A percentile compares a stretch with the other conserved stretches of the same genome.
Conservation (phyloP, 371 early-diverging fungal genomes). For the Nematocida sp. region DNA sequence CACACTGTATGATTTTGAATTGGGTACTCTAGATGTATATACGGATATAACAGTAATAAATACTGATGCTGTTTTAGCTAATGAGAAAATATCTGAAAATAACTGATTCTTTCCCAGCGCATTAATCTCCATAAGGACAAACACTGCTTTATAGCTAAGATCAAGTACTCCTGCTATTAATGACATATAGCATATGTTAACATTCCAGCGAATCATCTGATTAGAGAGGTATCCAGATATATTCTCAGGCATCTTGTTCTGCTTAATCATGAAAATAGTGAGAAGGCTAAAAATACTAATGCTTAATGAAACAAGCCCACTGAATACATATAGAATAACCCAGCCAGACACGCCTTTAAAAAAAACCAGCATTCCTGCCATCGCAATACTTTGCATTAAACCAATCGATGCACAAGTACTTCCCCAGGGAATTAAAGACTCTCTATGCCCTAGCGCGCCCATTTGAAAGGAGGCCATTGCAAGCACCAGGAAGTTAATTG, state of each 20-base stretch:
- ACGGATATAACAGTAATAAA: slow-evolving; percentile 1
- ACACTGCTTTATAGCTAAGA: slow-evolving; percentile 9
- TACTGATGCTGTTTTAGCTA: slow-evolving; percentile 2
- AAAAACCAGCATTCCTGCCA: not conserved
- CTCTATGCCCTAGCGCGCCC: slow-evolving; percentile 4
- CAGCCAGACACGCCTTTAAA: slow-evolving; percentile 36
- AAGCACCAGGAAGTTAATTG: slow-evolving; percentile 11
- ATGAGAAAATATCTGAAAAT: slow-evolving; percentile 16
- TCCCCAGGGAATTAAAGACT: slow-evolving; percentile 40
- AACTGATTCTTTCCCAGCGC: not conserved
- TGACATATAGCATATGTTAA: not conserved
- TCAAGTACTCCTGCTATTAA: slow-evolving; percentile 5
- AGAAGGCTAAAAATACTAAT: slow-evolving; percentile 17
- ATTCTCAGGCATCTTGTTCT: not conserved
- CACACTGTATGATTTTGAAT: slow-evolving; percentile 24
- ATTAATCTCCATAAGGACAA: slow-evolving; percentile 18
- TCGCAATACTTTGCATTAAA: not conserved
- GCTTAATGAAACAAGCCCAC: slow-evolving; percentile 1
- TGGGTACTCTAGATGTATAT: slow-evolving; percentile 34
- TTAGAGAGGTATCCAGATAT: slow-evolving; percentile 32
- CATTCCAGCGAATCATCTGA: slow-evolving; percentile 16
- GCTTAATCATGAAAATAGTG: not conserved
- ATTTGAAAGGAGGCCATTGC: slow-evolving; percentile 17
- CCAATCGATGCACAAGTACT: slow-evolving; percentile 4
- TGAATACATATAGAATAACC: slow-evolving; percentile 43